Base-by-base conservation (phyloP, 23 red algal genomes). In the Agarophyton chilense region DNA sequence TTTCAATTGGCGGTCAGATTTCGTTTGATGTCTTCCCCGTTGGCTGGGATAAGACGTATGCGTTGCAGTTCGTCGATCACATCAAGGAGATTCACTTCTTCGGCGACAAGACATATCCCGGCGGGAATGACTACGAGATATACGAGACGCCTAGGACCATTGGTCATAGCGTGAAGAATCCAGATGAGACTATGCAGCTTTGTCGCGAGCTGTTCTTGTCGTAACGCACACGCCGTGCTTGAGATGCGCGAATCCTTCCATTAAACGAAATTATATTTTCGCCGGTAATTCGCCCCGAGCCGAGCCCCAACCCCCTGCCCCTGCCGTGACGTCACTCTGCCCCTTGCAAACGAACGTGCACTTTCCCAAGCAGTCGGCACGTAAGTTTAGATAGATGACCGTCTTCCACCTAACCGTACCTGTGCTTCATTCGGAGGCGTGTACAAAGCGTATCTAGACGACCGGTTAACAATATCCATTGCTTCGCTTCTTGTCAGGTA, bases 61-160 rank as follows among this genome's bases (percentile, higher is more conserved):
- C 88, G 2, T 77, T 99, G 76, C 93, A 90, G 25, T 99, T 83
- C 57, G 81, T 99, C 0, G 90, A 93, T 6, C 79, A 96, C 43
- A 86, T 94, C 74, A 56, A 74, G 73, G 52, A 84, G 24, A 96
- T 99, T 64, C 92, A 95, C 65, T 99, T 99, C 70, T 95, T 99
- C 47, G 97, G 97, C 32, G 97, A 99, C 80, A 99, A 99, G 93
- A 95, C 92, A 19, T 94, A 92, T 70, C 33, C 41, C 10, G 97
- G 97, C 26, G 97, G 97, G 3, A 99, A 99, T 90, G 97, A 99
- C 80, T 94, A 93, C 61, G 97, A 99, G 93, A 99, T 99, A 31
- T 99, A 88, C 57, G 77, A 82, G 46, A 77, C 83, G 64, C 46
- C 44, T 1, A 49, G 97, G 39, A 95, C 93, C 17, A 77, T 91